phyloP scores from a whole-genome alignment of 2,329 filamentous ascomycete genomes.

The Pestalotiopsis sp. region DNA sequence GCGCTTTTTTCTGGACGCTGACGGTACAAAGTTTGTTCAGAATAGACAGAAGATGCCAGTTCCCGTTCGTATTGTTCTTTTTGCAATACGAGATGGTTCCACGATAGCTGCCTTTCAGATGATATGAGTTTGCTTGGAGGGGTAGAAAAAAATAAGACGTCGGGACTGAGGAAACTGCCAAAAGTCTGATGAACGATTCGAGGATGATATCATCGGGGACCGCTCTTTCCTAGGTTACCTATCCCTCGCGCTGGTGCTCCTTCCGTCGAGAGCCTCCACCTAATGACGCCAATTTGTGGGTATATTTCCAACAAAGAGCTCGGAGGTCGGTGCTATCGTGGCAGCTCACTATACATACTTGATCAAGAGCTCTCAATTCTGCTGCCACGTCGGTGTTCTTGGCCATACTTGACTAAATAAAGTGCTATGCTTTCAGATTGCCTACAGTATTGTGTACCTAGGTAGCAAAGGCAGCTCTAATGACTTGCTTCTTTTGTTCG shows the following conservation, averaged over 20 bases:
- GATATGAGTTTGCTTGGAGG: not conserved
- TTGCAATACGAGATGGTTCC: not conserved
- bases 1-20: not conserved
- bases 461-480: not conserved
- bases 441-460: not conserved
- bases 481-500: not conserved
- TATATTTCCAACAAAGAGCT: not conserved
- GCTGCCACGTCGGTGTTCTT: not conserved
- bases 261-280: not conserved
- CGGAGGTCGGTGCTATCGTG: not conserved
- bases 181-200: not conserved
- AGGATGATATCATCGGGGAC: constrained; percentile 5
- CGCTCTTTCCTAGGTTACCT: not conserved
- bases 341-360: not conserved
- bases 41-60: not conserved
- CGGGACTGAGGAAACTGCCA: not conserved
- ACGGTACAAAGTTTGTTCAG: not conserved
- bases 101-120: constrained; percentile 1
- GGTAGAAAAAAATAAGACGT: not conserved
- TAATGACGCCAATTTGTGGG: constrained; percentile 8
- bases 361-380: not conserved
- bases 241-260: not conserved
- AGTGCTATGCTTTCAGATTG: not conserved
- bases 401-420: not conserved
- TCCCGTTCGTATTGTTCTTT: not conserved